Conservation (phyloP, 768 basidiomycete species). For the Lyophyllum atratum region DNA sequence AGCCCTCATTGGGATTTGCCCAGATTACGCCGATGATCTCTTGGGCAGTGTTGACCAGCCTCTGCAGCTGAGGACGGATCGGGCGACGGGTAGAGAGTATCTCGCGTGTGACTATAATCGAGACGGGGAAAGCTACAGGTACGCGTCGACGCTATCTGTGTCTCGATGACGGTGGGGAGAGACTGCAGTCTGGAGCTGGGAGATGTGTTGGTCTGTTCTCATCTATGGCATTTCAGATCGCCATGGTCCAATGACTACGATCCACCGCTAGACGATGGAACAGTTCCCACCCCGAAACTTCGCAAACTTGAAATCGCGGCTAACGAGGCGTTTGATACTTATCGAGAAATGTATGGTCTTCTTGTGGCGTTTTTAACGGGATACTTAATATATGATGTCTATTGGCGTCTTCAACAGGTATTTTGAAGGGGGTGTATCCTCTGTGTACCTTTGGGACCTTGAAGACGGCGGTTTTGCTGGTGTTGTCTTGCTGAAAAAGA, state of each 20-base stretch:
- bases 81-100: conserved; percentile 82
- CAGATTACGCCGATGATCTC: conserved; percentile 94
- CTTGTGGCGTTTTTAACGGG: not conserved
- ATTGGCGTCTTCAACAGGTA: conserved; percentile 53
- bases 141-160: conserved; percentile 18
- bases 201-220: not conserved
- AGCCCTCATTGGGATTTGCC: conserved; percentile 78
- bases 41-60: conserved; percentile 95
- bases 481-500: conserved; percentile 94
- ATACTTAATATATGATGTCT: not conserved
- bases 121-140: conserved; percentile 91
- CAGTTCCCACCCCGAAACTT: conserved; percentile 79
- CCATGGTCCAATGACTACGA: conserved; percentile 99
- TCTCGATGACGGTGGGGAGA: not conserved
- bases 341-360: conserved; percentile 83
- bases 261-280: conserved; percentile 87
- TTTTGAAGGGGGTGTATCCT: conserved; percentile 97
- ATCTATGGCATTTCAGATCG: conserved; percentile 58
- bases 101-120: conserved; percentile 93
- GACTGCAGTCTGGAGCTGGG: not conserved
- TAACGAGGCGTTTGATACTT: conserved; percentile 97
- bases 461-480: conserved; percentile 97
- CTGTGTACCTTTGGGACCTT: conserved; percentile 97
- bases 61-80: conserved; percentile 78
- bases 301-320: conserved; percentile 91